These are phyloP conservation scores for Debaryomyces subglobosus DNA, from an alignment of 1,139 yeast genomes.

Conservation along the genomic window DNA sequence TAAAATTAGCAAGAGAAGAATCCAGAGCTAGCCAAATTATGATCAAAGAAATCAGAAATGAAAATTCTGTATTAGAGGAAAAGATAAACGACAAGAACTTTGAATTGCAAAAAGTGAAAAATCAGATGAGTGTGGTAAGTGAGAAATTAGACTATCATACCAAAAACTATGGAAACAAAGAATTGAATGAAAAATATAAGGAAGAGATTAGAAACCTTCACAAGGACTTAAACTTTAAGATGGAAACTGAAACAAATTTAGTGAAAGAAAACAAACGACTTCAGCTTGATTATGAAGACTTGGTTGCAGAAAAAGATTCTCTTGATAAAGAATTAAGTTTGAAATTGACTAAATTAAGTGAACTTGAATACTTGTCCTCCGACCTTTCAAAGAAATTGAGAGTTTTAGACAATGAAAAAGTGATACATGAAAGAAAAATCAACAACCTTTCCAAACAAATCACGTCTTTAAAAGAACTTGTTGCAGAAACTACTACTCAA, in stretches of 20 bases:
- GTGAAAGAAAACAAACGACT: slow-evolving; percentile 66
- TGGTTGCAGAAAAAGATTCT: slow-evolving; percentile 48
- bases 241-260: slow-evolving; percentile 65
- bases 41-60: slow-evolving; percentile 58
- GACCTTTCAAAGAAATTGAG: slow-evolving; percentile 53
- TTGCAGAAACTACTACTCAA: slow-evolving; percentile 52
- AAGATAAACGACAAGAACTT: slow-evolving; percentile 60
- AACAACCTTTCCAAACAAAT: slow-evolving; percentile 54
- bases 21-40: slow-evolving; percentile 59
- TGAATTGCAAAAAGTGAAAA: slow-evolving; percentile 55
- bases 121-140: slow-evolving; percentile 41
- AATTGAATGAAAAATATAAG: slow-evolving; percentile 47
- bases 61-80: slow-evolving; percentile 58
- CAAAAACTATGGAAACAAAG: slow-evolving; percentile 49
- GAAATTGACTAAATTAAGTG: slow-evolving; percentile 53
- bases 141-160: slow-evolving; percentile 60
- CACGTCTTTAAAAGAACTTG: slow-evolving; percentile 51
- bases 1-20: slow-evolving; percentile 60
- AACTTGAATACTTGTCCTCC: slow-evolving; percentile 44
- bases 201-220: slow-evolving; percentile 63
- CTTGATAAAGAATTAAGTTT: slow-evolving; percentile 57
- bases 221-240: slow-evolving; percentile 56
- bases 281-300: slow-evolving; percentile 62
- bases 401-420: slow-evolving; percentile 47
- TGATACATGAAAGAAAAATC: slow-evolving; percentile 48